Base-by-base conservation (phyloP, 129 eudicot genomes). In the Arctium minus region DNA sequence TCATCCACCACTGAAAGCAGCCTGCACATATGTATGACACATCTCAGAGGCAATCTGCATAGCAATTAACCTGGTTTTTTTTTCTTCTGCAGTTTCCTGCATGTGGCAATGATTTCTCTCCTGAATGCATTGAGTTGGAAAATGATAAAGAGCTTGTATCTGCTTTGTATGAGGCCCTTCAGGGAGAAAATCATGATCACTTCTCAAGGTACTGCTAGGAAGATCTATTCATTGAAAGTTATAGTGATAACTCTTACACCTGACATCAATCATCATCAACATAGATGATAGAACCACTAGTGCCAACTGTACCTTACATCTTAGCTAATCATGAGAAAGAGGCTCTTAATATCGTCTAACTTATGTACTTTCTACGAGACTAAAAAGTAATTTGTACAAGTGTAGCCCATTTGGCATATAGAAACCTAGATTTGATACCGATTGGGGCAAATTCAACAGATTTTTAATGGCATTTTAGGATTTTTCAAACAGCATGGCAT, bases 51-150 rank as follows among this genome's bases (percentile, higher is more conserved):
- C 50, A 17, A 71, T 46, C 46, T 69, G 5, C 56, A 46, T 13
- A 2, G 60, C 50, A 15, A 4, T 37, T 38, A 22, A 70, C 77
- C 73, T 83, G 37, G 42, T 70, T 27, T 9, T 22, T 35, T 6
- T 71, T 18, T 1, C 9, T 29, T 77, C 81, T 65, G n/a, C 90
- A 96, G 99, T 96, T 91, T 81, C 99, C 99, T 44, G 89, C 94
- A 74, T 86, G 95, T 83, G 87, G 88, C 85, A 84, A 90, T 40
- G 94, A 89, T 75, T 78, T 89, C 70, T 82, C 90, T 81, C 81
- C 89, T 30, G 96, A 89, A 39, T 82, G 85, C 75, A 87, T 90
- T 48, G 92, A 93, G 80, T 17, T 87, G 72, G 93, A 90, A 85
- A 86, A 85, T 46, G 85, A 85, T 77, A 91, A 85, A 74, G 97